Evolutionary conservation across 805 yeast species (phyloP).

Genomic region (Sugiyamaella mastotermitis): DNA sequence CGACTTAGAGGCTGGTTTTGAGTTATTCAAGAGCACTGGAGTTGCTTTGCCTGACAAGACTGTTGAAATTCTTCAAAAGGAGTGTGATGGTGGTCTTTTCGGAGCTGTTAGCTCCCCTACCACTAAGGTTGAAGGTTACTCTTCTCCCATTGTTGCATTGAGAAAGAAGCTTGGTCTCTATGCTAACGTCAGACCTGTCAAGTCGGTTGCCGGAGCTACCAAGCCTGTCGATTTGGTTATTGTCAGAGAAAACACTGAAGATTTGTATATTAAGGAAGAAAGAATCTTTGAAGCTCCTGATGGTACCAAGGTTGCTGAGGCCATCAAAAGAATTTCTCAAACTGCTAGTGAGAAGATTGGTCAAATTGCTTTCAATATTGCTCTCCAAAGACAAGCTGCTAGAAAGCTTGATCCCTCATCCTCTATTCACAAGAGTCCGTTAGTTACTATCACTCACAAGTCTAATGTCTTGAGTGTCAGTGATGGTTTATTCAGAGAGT

Average conservation of each 20-base stretch:
- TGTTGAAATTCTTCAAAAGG: constrained; percentile 62
- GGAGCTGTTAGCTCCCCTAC: constrained; percentile 97
- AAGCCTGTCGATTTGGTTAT: constrained; percentile 95
- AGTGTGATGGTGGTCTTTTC: constrained; percentile 95
- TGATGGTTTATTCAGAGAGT: constrained; percentile 95
- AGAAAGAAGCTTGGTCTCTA: constrained; percentile 91
- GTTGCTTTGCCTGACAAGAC: constrained; percentile 93
- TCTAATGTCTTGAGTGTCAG: constrained; percentile 88
- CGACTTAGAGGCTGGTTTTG: constrained; percentile 89
- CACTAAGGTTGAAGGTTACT: constrained; percentile 89
- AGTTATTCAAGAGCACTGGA: constrained; percentile 90
- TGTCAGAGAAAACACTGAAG: constrained; percentile 98
- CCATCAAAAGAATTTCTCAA: constrained; percentile 93
- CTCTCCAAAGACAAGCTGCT: constrained; percentile 79
- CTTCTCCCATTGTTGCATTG: constrained; percentile 97
- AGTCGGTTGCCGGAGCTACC: constrained; percentile 79
- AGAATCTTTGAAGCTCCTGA: constrained; percentile 63
- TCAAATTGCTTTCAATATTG: constrained; percentile 85
- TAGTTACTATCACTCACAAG: constrained; percentile 91
- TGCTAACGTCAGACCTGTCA: constrained; percentile 97
- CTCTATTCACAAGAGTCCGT: constrained; percentile 48
- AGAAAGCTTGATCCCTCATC: constrained; percentile 44
- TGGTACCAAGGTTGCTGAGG: constrained; percentile 91
- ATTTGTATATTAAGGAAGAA: constrained; percentile 93
- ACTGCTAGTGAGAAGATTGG: constrained; percentile 82